These are phyloP conservation scores for Trichomonas tenax DNA, from an alignment of 208 protist species.

Conservation along the genomic window DNA sequence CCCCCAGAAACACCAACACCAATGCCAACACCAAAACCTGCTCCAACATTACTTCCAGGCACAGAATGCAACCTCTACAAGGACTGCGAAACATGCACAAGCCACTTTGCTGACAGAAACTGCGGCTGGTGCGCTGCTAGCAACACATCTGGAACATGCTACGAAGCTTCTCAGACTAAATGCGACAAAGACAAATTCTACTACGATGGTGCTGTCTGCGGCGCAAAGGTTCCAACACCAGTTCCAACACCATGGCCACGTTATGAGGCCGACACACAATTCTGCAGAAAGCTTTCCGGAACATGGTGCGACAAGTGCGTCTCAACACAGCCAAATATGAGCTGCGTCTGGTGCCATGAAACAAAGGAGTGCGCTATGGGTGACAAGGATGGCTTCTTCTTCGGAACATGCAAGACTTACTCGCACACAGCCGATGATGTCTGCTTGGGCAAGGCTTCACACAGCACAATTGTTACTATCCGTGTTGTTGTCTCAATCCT, in stretches of 20 bases:
- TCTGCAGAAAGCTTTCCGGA: background rate
- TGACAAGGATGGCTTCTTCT: background rate
- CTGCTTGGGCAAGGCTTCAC: background rate
- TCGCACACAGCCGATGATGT: background rate
- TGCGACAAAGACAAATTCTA: background rate
- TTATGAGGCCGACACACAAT: background rate
- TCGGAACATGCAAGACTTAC: background rate
- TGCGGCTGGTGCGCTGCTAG: background rate
- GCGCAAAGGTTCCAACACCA: background rate
- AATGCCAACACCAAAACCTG: background rate
- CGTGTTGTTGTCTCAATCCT: background rate
- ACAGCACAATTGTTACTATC: background rate
- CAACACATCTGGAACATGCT: background rate
- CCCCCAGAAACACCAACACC: background rate
- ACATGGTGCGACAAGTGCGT: background rate
- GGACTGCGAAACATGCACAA: background rate
- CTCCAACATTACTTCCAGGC: background rate
- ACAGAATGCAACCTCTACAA: background rate
- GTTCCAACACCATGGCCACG: background rate
- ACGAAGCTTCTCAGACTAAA: background rate
- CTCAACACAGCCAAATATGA: background rate
- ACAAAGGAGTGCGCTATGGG: conserved; percentile 3
- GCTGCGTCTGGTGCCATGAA: background rate
- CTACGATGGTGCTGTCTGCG: background rate
- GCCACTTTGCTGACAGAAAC: background rate